Base-by-base conservation (phyloP, 164 flowering plant genomes). In the Magnolia changhungtana region DNA sequence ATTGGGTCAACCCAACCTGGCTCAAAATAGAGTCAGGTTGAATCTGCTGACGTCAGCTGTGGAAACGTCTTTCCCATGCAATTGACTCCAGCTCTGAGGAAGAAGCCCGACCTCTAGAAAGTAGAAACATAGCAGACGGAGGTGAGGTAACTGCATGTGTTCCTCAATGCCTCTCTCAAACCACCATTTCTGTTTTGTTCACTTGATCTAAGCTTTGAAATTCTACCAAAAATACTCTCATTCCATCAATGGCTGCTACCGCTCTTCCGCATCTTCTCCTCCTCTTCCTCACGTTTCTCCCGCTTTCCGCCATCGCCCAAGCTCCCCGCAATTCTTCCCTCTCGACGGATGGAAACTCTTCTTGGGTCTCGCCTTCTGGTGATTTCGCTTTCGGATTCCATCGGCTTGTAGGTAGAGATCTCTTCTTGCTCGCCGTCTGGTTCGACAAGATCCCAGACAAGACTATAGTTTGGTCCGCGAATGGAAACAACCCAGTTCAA, bases 391-490 rank as follows among this genome's bases (percentile, higher is more conserved):
- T 83, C 14, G 87, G 87, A 13, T 83, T 85, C 78, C 73, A 49
- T 5, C 49, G 72, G 24, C 49, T 71, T 0, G 51, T 61, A 2
- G 80, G 21, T 14, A 51, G 19, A 1, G 63, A 61, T 1, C 76
- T 72, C 50, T 82, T 75, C 75, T 63, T 81, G 7, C 75, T 85
- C 11, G 81, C 82, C 37, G 78, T 80, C 21, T 84, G 86, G 86
- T 86, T 84, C 72, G 20, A 84, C 55, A 79, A 82, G 68, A 81
- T 86, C 45, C 83, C 80, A 0, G 81, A 79, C 4, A 81, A 69
- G 45, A 83, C 85, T 16, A 70, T 86, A 11, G 78, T 86, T 37
- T 86, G 89, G 89, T 83, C 84, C 2, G 84, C 83, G 8, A 67
- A 75, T 13, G 13, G 63, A 49, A 50, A 71, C 16, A 31, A 76